Conservation (phyloP, 495 filamentous ascomycete species). For the Cenococcum geophilum region DNA sequence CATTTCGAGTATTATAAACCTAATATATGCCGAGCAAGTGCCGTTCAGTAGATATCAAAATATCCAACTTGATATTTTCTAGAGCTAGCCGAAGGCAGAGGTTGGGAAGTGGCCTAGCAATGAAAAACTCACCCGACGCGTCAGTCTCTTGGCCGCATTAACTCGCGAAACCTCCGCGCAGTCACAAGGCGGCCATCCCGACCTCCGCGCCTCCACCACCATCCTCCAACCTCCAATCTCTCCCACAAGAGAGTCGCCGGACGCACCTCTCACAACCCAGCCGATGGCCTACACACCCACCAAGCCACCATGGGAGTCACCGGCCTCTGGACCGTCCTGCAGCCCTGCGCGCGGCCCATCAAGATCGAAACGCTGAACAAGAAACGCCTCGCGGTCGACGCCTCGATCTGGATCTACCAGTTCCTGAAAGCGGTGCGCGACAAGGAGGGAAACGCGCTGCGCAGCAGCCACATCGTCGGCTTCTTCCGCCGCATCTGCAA, state of each 20-base stretch:
- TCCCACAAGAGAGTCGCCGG: not conserved
- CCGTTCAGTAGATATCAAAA: no score
- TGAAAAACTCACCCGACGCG: not conserved
- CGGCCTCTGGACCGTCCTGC: conserved; percentile 89
- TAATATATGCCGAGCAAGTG: no score
- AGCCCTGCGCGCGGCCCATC: conserved; percentile 82
- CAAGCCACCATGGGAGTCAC: conserved; percentile 81
- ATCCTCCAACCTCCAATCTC: not conserved
- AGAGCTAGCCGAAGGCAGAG: no score
- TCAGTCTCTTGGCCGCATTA: no score
- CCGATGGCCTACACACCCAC: conserved; percentile 13
- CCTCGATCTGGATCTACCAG: conserved; percentile 99
- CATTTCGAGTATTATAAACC: no score
- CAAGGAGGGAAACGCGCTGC: conserved; percentile 93
- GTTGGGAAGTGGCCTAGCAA: no score
- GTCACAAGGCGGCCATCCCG: conserved; percentile 26
- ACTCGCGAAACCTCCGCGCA: conserved; percentile 20
- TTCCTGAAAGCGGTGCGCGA: conserved; percentile 98
- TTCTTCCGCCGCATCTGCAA: conserved; percentile 99
- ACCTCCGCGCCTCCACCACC: not conserved
- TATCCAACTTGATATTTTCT: no score
- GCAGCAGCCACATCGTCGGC: conserved; percentile 89
- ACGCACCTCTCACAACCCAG: not conserved
- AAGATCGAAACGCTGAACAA: conserved; percentile 93
- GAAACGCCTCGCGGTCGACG: conserved; percentile 92